Evolutionary conservation across 192 early-diverging fungal genomes (phyloP).

Genomic region (Pilaira anomala): DNA sequence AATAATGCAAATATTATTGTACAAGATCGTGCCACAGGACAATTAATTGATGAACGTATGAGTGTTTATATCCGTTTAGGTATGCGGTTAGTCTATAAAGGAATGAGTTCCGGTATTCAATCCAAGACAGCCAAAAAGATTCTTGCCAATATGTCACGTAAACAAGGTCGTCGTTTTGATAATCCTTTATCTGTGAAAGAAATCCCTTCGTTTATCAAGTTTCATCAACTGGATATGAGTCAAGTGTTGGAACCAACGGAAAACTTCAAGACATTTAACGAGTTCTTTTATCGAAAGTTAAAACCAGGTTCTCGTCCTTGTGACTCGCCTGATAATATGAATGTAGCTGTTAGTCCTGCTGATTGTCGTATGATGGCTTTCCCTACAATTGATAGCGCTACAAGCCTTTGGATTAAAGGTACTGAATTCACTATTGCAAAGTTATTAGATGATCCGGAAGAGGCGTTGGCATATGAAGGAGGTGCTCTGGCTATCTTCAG

Average conservation of each 20-base stretch:
- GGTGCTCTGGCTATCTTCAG: slow-evolving; percentile 70
- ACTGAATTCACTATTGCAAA: slow-evolving; percentile 58
- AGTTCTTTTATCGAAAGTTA: slow-evolving; percentile 83
- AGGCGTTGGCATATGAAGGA: slow-evolving; percentile 54
- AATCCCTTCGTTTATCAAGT: slow-evolving; percentile 70
- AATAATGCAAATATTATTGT: slow-evolving; percentile 76
- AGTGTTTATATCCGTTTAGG: slow-evolving; percentile 72
- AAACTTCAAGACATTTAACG: slow-evolving; percentile 73
- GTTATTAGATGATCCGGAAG: slow-evolving; percentile 50
- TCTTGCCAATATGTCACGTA: slow-evolving; percentile 49
- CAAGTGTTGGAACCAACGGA: slow-evolving; percentile 69
- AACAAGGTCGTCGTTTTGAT: slow-evolving; percentile 74
- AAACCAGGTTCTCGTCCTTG: slow-evolving; percentile 58
- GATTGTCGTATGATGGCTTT: slow-evolving; percentile 74
- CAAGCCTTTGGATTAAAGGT: slow-evolving; percentile 81
- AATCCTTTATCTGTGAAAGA: slow-evolving; percentile 56
- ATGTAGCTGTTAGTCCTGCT: slow-evolving; percentile 66
- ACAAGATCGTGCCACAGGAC: slow-evolving; percentile 65
- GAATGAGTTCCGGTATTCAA: slow-evolving; percentile 44
- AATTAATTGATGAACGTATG: slow-evolving; percentile 74
- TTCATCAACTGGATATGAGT: slow-evolving; percentile 62
- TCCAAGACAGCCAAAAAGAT: slow-evolving; percentile 43
- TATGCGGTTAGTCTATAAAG: slow-evolving; percentile 76
- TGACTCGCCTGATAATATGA: slow-evolving; percentile 42
- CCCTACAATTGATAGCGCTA: slow-evolving; percentile 59